Conservation (phyloP, 495 filamentous ascomycete genomes). For the Cairneyella variabilis region DNA sequence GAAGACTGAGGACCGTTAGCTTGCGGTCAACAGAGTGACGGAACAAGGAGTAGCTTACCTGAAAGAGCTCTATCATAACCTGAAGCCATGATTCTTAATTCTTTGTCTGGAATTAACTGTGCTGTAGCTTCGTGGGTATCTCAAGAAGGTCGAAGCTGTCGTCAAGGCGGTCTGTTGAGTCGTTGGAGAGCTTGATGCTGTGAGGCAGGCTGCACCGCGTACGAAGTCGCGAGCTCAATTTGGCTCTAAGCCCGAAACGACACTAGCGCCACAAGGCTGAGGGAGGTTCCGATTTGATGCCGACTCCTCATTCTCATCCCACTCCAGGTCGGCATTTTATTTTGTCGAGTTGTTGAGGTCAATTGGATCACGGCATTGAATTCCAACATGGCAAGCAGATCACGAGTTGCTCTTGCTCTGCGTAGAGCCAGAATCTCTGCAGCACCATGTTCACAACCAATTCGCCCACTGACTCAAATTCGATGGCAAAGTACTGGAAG, state of each 20-base stretch:
- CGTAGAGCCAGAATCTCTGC: conserved; percentile 14
- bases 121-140: conserved; percentile 5
- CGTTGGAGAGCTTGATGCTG: conserved; percentile 19
- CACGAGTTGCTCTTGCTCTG: conserved; percentile 18
- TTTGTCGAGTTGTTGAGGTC: background rate
- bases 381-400: conserved; percentile 23
- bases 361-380: background rate
- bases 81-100: conserved; percentile 59
- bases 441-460: background rate
- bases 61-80: conserved; percentile 94
- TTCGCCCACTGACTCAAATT: conserved; percentile 19
- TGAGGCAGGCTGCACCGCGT: conserved; percentile 25
- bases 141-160: background rate
- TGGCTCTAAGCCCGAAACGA: background rate
- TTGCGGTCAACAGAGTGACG: conserved; percentile 9
- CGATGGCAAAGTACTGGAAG: conserved; percentile 36
- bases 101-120: background rate
- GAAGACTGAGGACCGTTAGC: conserved; percentile 58
- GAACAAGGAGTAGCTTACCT: conserved; percentile 51
- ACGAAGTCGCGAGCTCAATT: conserved; percentile 19
- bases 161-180: conserved; percentile 3
- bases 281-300: background rate
- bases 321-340: too few relatives aligned
- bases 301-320: too few relatives aligned
- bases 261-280: conserved; percentile 26